Base-by-base conservation (phyloP, 352 stramenopile species). In the Phytophthora macrochlamydospora region DNA sequence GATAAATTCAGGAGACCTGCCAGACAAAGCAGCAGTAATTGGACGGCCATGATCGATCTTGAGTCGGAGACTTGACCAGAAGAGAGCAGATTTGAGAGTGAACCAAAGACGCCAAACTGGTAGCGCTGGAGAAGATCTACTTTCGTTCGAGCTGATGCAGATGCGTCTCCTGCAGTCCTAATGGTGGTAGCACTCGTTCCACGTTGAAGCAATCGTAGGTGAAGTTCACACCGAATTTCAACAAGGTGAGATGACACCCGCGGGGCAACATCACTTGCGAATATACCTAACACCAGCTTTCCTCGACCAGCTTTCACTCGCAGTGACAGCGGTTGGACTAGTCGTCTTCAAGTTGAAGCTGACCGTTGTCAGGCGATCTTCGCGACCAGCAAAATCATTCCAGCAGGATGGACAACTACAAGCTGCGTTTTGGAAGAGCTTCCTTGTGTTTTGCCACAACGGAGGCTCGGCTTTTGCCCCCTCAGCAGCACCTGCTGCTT, bases 71-170 rank as follows among this genome's bases (percentile, higher is more conserved):
- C 49, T 72, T 68, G 32, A n/a, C 35, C 35, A 14, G 24, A 24
- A 40, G 53, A 61, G n/a, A 2, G 59, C 42, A 56, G 63, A 62
- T 73, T 61, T 31, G 18, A 53, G 28, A 69, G 61, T 69, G 59
- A 72, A 56, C 13, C 8, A 56, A 56, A 40, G 30, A 1, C 4
- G 35, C 32, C 53, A 46, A 62, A 51, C 37, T 31, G 28, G 60
- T 60, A 60, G 4, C 4, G 49, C 30, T 54, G 46, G 46, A 9
- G 28, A 49, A 31, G 8, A 9, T 28, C 2, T 48, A 42, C 38
- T 58, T 66, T 58, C 56, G 29, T 62, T 66, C 44, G 50, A 53
- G 54, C 38, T 51, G 38, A 7, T 7, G 51, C 51, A 11, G 51
- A 62, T 67, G 52, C 32, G n/a, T 18, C 45, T 56, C 51, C 51